Evolutionary conservation across 441 rosid species (phyloP), one percentile per base, ranked within the genome.

Genomic region (Mallotus repandus): DNA sequence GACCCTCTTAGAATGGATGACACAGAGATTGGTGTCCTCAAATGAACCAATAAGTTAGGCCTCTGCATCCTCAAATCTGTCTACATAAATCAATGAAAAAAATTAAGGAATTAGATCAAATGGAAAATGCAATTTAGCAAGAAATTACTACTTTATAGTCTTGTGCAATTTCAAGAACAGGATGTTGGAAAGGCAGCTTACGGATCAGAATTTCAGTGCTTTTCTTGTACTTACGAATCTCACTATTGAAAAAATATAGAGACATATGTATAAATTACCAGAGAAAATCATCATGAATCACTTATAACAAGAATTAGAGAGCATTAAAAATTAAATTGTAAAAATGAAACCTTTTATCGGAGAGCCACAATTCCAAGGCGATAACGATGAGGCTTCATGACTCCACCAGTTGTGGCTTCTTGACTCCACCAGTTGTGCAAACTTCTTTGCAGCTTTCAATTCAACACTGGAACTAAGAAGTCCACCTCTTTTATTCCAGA

Each of bases 1-100:
- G 22, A 90, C 91, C 54, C 92, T 84, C 75, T 90, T 90, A 54
- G 95, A 89, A 53, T 89, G 92, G 74, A 86, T 88, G 0, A 89
- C 92, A 46, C 91, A 88, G 0, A 89, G 82, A 73, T 90, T 88
- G 0, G 94, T 89, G 63, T 88, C 92, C 79, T 89, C 90, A n/a
- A 90, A 90, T 71, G 88, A 81, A 66, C 91, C 89, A 18, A 90
- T 92, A 7, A 89, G 70, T 13, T 88, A 88, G 0, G 94, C 89
- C 76, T 89, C 94, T 0, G 88, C 92, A 86, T 88, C 68, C 91
- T 83, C 84, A 89, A 52, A 78, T 89, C 86, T 62, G 88, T 88
- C 90, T 85, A 77, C n/a, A 71, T 21, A 68, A 0, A 49, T 16
- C 4, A 14, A 29, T 4, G 11, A n/a, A 0, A 48, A n/a, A 55